Evolutionary conservation across 2,329 filamentous ascomycete genomes (phyloP).

Genomic region (Cryoendolithus antarcticus): DNA sequence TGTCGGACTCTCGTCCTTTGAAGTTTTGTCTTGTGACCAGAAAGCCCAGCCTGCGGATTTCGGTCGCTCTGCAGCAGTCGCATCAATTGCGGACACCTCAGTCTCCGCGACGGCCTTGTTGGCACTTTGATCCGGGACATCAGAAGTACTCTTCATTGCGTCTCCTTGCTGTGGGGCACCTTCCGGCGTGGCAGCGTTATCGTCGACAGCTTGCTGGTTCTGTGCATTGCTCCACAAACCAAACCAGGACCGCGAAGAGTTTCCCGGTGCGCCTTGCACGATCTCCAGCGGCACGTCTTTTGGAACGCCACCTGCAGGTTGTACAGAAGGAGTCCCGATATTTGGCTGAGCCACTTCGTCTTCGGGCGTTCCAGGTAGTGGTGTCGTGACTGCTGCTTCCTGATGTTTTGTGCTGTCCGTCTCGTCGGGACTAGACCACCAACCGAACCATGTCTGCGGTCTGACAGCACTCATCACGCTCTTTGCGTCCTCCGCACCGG

Average conservation of each 20-base stretch:
- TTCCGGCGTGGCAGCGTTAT: constrained; percentile 11
- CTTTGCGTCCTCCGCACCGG: constrained; percentile 10
- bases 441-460: constrained; percentile 28
- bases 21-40: constrained; percentile 51
- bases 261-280: too few species aligned
- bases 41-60: constrained; percentile 63
- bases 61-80: constrained; percentile 16
- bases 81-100: constrained; percentile 1
- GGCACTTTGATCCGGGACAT: not conserved
- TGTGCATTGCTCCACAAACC: constrained; percentile 37
- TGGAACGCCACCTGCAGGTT: too few species aligned
- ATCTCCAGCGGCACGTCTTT: too few species aligned
- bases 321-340: not conserved
- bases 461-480: constrained; percentile 9
- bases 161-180: not conserved
- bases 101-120: not conserved
- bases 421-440: constrained; percentile 40
- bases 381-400: constrained; percentile 28
- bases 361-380: constrained; percentile 25
- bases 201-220: constrained; percentile 23
- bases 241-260: constrained; percentile 32
- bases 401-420: constrained; percentile 21
- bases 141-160: constrained; percentile 2
- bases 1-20: constrained; percentile 40
- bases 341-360: constrained; percentile 6